Base-by-base conservation (phyloP, 805 yeast genomes). In the Wickerhamiella azymoides region DNA sequence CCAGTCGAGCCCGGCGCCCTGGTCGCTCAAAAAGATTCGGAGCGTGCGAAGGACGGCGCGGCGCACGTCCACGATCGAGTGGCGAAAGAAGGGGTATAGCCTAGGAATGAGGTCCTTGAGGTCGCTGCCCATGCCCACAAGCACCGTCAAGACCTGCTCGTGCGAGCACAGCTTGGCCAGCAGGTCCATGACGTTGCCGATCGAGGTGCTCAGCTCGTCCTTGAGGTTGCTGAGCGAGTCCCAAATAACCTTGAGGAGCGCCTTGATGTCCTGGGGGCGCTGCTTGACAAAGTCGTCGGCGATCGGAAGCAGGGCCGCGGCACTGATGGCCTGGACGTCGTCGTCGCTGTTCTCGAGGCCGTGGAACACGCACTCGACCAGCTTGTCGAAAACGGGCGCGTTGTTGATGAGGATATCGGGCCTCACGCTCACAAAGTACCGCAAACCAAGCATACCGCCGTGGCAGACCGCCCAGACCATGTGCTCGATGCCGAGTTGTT, bases 381-480 rank as follows among this genome's bases (percentile, higher is more conserved):
- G 86, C 45, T 74, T 73, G 49, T 80, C 80, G 30, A 92, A 67
- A 27, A 79, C 60, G 13, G 76, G 69, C 18, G 63, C 59, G 2
- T 76, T 71, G 45, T 75, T 72, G 27, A 80, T 67, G 18, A 89
- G 66, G n/a, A 86, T 71, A 51, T 83, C 92, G 0, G 85, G 77
- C 54, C 94, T 72, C 3, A 89, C 85, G 49, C 94, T 80, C 10
- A 89, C 98, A 54, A 92, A 79, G 62, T 92, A 92, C 44, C 94
- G 70, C 44, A 92, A 68, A 0, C 97, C 98, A 10, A 92, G 72
- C 79, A 92, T 78, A 41, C 97, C 99, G 54, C 97, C 98, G 67
- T 92, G 98, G 49, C 92, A 83, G 2, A 96, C 97, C 60, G 93
- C 96, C 98, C 98, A 92, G 46, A 86, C 73, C 3, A 80, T 76